Percentiles rank a stretch among this genome's conserved stretches.
Conservation (phyloP, 2,329 filamentous ascomycete species). For the Raffaelea ambrosiae region DNA sequence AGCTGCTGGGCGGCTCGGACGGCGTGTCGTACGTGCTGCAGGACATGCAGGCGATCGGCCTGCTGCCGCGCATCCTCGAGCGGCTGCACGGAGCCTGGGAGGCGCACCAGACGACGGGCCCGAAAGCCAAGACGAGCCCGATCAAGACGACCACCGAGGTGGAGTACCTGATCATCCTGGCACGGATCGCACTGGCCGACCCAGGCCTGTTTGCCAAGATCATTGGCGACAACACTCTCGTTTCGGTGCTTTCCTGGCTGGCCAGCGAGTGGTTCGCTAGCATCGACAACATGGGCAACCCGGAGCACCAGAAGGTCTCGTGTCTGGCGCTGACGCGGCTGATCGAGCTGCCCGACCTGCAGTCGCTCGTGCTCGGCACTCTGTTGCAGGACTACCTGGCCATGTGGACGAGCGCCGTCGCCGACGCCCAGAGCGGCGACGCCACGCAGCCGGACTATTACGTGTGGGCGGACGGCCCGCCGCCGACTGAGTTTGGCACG, state of each 20-base stretch:
- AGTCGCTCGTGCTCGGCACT: constrained; percentile 42
- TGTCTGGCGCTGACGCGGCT: constrained; percentile 65
- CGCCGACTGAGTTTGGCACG: constrained; percentile 43
- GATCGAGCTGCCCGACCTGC: constrained; percentile 53
- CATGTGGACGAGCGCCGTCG: constrained; percentile 65
- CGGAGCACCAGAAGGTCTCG: constrained; percentile 61
- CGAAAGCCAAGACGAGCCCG: constrained; percentile 52
- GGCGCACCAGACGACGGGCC: constrained; percentile 74
- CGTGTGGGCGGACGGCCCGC: constrained; percentile 31
- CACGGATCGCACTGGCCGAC: constrained; percentile 66
- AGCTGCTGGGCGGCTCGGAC: constrained; percentile 50
- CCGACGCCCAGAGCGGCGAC: constrained; percentile 49
- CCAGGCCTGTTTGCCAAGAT: constrained; percentile 58
- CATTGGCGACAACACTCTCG: constrained; percentile 23
- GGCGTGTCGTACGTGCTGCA: constrained; percentile 56
- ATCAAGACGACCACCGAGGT: constrained; percentile 71
- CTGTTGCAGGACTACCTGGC: constrained; percentile 68
- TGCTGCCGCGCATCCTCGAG: constrained; percentile 55
- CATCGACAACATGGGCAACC: constrained; percentile 58
- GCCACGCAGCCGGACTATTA: constrained; percentile 42
- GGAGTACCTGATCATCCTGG: constrained; percentile 77
- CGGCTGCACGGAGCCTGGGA: constrained; percentile 61
- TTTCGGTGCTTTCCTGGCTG: constrained; percentile 46
- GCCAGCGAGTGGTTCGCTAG: constrained; percentile 58
- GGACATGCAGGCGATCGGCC: constrained; percentile 55